Evolutionary conservation across 768 basidiomycete genomes (phyloP), one percentile per base, ranked within the genome.

Genomic region (Lactarius sanguifluus): DNA sequence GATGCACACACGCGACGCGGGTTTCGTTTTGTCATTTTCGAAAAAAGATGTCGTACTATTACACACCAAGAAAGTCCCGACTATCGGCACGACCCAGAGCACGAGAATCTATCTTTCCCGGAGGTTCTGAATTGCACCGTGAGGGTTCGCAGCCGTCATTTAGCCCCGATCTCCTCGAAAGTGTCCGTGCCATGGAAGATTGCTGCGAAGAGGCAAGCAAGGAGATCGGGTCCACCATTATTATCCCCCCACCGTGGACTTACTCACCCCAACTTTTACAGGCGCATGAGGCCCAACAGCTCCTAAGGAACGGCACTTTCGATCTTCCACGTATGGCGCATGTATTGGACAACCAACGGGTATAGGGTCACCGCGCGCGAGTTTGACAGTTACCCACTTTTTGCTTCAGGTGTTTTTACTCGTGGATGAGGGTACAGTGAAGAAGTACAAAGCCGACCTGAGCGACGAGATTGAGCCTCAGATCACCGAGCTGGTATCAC

Each of bases 391-490:
- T 45, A 4, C 20, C 15, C 25, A 15, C 55, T 18, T 18, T n/a
- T 32, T 38, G n/a, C 20, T n/a, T 16, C 63, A 94, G 91, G 85
- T 91, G 0, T 93, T 90, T 73, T 77, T 90, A 20, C 83, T 94
- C 12, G 81, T 91, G 1, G 85, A 89, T 61, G 91, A 93, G 74
- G 81, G 79, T 15, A 89, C 86, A 0, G 82, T 92, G n/a, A 82
- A 83, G 61, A 81, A 79, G 75, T 92, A 93, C 78, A 91, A 92
- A 72, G 77, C 86, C 2, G 87, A 88, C 52, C 80, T 93, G 47
- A 86, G 84, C 1, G 89, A 91, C 61, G 91, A 92, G 73, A 85
- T 94, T 12, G 91, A 93, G 66, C 92, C 92, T 20, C 85, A 89
- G 36, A 88, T 94, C 23, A 84, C 81, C 56, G 90, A 93, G 69